Base-by-base conservation (phyloP, 1,139 yeast species). In the Komagataea norvegica region DNA sequence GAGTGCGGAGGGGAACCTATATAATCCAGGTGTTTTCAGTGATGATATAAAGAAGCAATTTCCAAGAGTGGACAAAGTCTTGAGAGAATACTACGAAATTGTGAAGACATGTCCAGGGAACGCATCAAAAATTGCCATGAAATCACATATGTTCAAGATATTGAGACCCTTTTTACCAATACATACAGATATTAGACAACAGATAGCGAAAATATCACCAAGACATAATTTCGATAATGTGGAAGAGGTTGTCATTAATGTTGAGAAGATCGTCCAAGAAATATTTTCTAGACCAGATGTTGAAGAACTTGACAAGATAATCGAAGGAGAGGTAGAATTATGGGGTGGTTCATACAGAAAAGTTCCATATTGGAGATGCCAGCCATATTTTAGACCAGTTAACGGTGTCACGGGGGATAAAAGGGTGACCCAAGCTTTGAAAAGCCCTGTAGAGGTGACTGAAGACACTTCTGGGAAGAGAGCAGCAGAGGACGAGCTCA, bases 361-460 rank as follows among this genome's bases (percentile, higher is more conserved):
- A 6, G 76, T 91, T n/a, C 98, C 98, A 3, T 89, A 83, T 60
- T 91, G 98, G 97, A 72, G 98, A 51, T 79, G 95, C 47, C 98
- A 91, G 61, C 98, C 98, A 2, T 85, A 86, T 57, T 88, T 93
- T 66, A 72, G 98, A 48, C 78, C 81, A 8, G 94, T 86, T 1
- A 72, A 85, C 56, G 96, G 95, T 22, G 65, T 72, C 5, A 65
- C 69, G 16, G 74, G 70, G 15, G 73, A 70, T 44, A 68, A 67
- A 27, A 59, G 72, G 34, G 59, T 65, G 5, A 58, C 57, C 8
- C 62, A 56, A 28, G 50, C 56, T 15, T 43, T 66, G 39, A 50
- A 56, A 39, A 39, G 21, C 10, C 24, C 14, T 42, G 31, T 39
- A 24, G 37, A 28, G 16, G 34, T 35, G 31, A 34, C 20, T 10